Conservation (phyloP, 345 rosid species). For the Draba incana region DNA sequence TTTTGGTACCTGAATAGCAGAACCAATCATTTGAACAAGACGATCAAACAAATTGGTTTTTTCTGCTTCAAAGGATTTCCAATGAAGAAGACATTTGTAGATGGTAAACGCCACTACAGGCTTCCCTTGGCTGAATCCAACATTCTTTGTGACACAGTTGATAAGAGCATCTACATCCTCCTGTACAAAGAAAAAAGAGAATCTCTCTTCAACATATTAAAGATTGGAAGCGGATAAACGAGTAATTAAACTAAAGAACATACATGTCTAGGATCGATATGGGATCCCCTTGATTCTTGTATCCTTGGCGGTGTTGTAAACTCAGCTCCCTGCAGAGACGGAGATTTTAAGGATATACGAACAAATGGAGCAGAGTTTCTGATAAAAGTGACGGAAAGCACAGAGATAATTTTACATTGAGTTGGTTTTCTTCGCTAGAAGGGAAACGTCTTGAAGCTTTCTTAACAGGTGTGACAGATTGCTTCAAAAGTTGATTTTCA, state of each 20-base stretch:
- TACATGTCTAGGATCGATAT: constrained; percentile 78
- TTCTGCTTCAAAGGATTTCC: constrained; percentile 99
- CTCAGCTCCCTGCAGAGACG: constrained; percentile 62
- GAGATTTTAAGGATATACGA: constrained; percentile 14
- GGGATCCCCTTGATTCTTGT: constrained; percentile 66
- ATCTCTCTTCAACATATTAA: constrained; percentile 23
- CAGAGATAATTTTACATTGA: constrained; percentile 52
- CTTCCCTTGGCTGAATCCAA: constrained; percentile 88
- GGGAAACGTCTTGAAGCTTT: constrained; percentile 61
- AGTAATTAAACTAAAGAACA: constrained; percentile 36
- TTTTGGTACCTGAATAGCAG: constrained; percentile 78
- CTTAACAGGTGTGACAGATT: constrained; percentile 48
- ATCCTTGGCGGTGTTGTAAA: constrained; percentile 62
- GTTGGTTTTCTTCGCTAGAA: constrained; percentile 49
- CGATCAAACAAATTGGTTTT: constrained; percentile 93
- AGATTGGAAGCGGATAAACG: constrained; percentile 5
- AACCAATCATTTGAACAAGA: constrained; percentile 98
- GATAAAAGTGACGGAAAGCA: neutral
- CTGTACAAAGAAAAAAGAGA: constrained; percentile 51
- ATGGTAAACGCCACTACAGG: constrained; percentile 93
- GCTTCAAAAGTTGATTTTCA: constrained; percentile 76
- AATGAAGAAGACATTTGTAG: constrained; percentile 88
- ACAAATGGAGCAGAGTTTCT: constrained; percentile 13
- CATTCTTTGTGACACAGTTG: constrained; percentile 68
- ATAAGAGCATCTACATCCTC: constrained; percentile 87